Base-by-base conservation (phyloP, 225 moss, liverwort and hornwort genomes). In the Pleurozium schreberi region DNA sequence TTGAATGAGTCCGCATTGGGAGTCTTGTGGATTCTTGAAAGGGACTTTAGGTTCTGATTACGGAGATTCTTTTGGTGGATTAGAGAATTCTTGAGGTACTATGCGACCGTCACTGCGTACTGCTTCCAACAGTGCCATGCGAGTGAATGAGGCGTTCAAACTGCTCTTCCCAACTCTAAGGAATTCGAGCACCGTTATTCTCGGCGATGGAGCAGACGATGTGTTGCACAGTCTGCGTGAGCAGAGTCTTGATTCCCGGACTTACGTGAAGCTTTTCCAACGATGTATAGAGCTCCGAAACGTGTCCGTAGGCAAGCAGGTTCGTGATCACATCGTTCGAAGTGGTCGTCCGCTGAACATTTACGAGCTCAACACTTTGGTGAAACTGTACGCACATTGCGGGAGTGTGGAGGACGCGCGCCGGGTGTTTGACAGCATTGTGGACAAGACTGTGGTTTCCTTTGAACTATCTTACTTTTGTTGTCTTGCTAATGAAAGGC, bases 181-280 rank as follows among this genome's bases (percentile, higher is more conserved):
- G 34, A 74, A 20, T 34, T n/a, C 87, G 45, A 90, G 81, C 55
- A 85, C 73, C n/a, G 25, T 38, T 55, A 31, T 65, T 69, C 47
- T 63, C n/a, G 59, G 67, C 27, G 58, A 40, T 40, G 90, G 87
- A 89, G 87, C 82, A 70, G 86, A 78, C 17, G 81, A 87, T 77
- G 83, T 92, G 30, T 81, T 86, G 90, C 70, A 75, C 33, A 87
- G 84, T 45, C 80, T 89, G 73, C 85, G 76, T 64, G 84, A 84
- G 57, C 80, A 75, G 68, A 81, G 90, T 23, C 75, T 90, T 63
- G 84, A 90, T 80, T 90, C 93, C 42, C 88, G 88, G 14, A 90
- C 90, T 6, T 92, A 86, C 68, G 90, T 94, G 69, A 90, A 89
- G 86, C 89, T 93, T 40, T 86, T 93, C 28, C 89, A 89, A 85